Base-by-base conservation (phyloP, 1,139 yeast species). In the Hemisphaericaspora lyxosophila region DNA sequence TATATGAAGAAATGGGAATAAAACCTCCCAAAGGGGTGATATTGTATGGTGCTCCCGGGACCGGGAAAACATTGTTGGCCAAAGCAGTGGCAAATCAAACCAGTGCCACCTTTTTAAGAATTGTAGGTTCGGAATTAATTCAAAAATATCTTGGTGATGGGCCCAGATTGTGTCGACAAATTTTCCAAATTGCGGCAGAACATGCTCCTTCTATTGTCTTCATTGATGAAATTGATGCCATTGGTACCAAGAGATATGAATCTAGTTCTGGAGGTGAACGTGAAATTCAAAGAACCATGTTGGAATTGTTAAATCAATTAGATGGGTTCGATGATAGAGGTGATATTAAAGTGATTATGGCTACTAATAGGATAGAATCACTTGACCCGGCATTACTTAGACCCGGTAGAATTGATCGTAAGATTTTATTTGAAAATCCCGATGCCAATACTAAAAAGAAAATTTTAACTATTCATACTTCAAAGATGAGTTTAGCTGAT, bases 11-110 rank as follows among this genome's bases (percentile, higher is more conserved):
- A 66, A 92, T 94, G 97, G 99, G 99, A 51, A 92, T 94, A 59
- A 89, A 90, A 57, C 98, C 98, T 7, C 99, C 99, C 36, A 92
- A 92, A 69, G 99, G 99, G 66, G 98, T 94, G 40, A 90, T 94
- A 53, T 74, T 94, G 45, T 94, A 94, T 59, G 99, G 99, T 53
- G 96, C 97, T 0, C 99, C 99, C 24, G 99, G 99, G 62, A 94
- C 98, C 1, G 99, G 99, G 57, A 94, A 94, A 64, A 94, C 99
- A 0, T 70, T 94, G 48, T 73, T 94, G 53, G 98, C 97, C 14
- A 94, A 92, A 64, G 99, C 99, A 0, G 98, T 94, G 38, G 99
- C 99, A 5, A 92, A 92, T 62, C 97, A 90, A 57, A 92, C 98
- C 1, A 83, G 95, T 46, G 98, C 98, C 5, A 89, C 97, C 1